Conservation (phyloP, 257 asterid genomes). For the Leonotis leonurus region DNA sequence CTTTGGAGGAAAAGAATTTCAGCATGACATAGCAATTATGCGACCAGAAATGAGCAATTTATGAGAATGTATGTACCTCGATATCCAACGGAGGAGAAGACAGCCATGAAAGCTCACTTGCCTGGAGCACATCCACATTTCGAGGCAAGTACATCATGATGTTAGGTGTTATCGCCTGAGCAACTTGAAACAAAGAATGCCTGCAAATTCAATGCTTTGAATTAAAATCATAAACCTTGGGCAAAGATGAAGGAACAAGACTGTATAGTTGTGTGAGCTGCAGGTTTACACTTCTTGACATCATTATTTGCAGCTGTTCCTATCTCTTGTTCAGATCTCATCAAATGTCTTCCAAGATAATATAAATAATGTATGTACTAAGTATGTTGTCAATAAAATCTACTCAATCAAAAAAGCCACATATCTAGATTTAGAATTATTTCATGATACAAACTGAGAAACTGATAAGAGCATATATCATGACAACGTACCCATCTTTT, state of each 20-base stretch:
- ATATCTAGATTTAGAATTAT: too few species aligned
- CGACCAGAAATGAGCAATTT: not conserved
- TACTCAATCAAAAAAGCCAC: not conserved
- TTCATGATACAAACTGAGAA: too few species aligned
- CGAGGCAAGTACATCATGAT: constrained; percentile 72
- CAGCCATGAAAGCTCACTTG: constrained; percentile 68
- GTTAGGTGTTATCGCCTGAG: constrained; percentile 60
- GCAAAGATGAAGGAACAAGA: not conserved
- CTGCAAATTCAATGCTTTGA: constrained; percentile 29
- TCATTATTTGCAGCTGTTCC: not conserved
- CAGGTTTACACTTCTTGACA: not conserved
- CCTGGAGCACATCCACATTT: constrained; percentile 55
- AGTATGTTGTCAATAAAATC: not conserved
- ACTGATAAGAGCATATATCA: not conserved
- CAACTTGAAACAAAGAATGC: constrained; percentile 57
- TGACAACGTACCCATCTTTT: constrained; percentile 61
- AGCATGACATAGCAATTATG: not conserved
- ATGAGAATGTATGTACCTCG: constrained; percentile 34
- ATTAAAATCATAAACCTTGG: not conserved
- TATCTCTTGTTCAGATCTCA: not conserved
- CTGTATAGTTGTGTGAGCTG: not conserved
- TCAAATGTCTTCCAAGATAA: too few species aligned
- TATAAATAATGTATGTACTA: too few species aligned
- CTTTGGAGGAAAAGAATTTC: constrained; percentile 24
- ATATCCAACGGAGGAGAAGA: constrained; percentile 71